Evolutionary conservation across 1,284 basidiomycete genomes (phyloP), one percentile per base, ranked within the genome.

Genomic region (Cryptococcus sp.): DNA sequence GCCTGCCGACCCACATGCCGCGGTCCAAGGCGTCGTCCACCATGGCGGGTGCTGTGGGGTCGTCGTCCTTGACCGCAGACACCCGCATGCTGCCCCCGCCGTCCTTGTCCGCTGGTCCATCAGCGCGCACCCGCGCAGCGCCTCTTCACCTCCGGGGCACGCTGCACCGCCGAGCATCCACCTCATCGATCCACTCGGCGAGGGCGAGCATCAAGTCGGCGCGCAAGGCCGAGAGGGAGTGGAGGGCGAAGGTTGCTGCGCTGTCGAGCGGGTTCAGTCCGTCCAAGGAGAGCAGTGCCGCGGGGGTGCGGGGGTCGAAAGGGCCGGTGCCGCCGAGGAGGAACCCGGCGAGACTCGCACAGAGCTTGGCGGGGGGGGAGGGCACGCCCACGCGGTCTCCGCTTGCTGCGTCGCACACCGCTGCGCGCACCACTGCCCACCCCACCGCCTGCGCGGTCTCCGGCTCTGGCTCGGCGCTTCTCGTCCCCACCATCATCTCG

Each of bases 171-270:
- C 13, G 45, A 23, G 18, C 28, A 13, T 57, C 55, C 13, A 33
- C 55, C 12, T 50, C 55, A 3, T 59, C 57, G 15, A 46, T 57
- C 21, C 49, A 46, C 39, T 55, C 58, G 3, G 20, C 46, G 1
- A 23, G 46, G 35, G 43, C 46, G 23, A 60, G 57, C 4, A 52
- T 62, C 52, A 62, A 57, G 42, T 64, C 66, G 8, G 50, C 62
- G 13, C 53, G 55, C 20, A 44, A 59, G 35, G 67, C 65, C 8
- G 70, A 72, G 45, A 52, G 63, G 15, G 70, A 72, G 54, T 72
- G 70, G 70, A 61, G 67, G 49, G 68, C 68, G 28, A 66, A 64
- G 46, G 60, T 72, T 12, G 67, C 65, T 1, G 66, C 67, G 1
- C 40, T 72, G 8, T 56, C 67, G 4, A 45, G 47, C 33, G 46